Evolutionary conservation across 2,329 filamentous ascomycete genomes (phyloP).

Genomic region (Tolypocladium paradoxum): DNA sequence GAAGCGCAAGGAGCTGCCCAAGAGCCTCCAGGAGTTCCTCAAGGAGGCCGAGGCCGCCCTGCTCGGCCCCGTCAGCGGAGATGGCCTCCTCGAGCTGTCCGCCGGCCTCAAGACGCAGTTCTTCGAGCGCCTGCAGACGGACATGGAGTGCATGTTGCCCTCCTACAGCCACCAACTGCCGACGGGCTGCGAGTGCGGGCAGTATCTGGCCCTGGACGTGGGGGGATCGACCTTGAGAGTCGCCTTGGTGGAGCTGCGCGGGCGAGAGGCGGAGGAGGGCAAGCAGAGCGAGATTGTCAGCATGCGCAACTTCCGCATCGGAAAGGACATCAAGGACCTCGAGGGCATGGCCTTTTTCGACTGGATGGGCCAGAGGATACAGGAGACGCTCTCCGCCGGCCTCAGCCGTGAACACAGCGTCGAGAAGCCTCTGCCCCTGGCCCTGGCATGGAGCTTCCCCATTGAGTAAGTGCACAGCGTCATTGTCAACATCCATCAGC

Average conservation of each 20-base stretch:
- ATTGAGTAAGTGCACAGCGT: slow-evolving; percentile 43
- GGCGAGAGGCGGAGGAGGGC: slow-evolving; percentile 25
- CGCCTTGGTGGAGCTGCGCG: slow-evolving; percentile 49
- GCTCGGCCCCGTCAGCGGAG: slow-evolving; percentile 33
- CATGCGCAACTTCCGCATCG: slow-evolving; percentile 46
- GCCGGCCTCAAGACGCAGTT: slow-evolving; percentile 43
- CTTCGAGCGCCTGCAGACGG: slow-evolving; percentile 36
- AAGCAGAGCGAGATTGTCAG: slow-evolving; percentile 40
- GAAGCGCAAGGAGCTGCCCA: slow-evolving; percentile 11
- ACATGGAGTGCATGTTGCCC: slow-evolving; percentile 51
- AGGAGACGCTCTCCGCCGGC: slow-evolving; percentile 40
- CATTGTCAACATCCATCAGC: not conserved
- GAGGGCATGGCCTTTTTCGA: slow-evolving; percentile 52
- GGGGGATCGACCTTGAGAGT: slow-evolving; percentile 58
- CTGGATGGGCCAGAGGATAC: slow-evolving; percentile 55
- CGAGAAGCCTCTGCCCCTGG: slow-evolving; percentile 41
- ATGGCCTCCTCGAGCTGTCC: slow-evolving; percentile 35
- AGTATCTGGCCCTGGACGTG: slow-evolving; percentile 55
- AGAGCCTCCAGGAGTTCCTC: slow-evolving; percentile 40
- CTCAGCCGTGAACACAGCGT: slow-evolving; percentile 23
- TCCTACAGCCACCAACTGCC: slow-evolving; percentile 57
- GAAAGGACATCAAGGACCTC: slow-evolving; percentile 41
- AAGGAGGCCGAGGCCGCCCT: slow-evolving; percentile 43
- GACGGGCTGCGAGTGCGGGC: slow-evolving; percentile 46
- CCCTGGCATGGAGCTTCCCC: slow-evolving; percentile 59